phyloP scores from a whole-genome alignment of 192 early-diverging fungal genomes.

The Gaertneriomyces sp. region DNA sequence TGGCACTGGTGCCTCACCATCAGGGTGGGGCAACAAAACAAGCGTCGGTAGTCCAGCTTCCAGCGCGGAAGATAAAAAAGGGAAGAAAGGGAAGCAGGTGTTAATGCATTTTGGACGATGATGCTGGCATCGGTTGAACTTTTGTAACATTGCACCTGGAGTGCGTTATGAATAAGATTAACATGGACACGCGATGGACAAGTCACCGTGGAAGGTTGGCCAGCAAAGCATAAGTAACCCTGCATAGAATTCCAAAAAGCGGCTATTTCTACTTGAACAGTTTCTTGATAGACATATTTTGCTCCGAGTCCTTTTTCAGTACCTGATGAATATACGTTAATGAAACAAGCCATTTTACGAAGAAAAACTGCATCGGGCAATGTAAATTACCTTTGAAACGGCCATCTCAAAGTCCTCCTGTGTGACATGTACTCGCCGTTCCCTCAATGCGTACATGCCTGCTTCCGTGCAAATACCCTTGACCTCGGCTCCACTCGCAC shows the following conservation, averaged over 20 bases:
- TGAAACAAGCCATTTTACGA: neutral
- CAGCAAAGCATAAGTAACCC: too few species aligned
- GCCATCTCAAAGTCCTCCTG: constrained; percentile 99
- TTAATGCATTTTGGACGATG: constrained; percentile 57
- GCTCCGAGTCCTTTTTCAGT: constrained; percentile 97
- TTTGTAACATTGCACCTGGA: too few species aligned
- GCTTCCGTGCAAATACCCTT: constrained; percentile 99
- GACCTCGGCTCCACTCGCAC: constrained; percentile 97
- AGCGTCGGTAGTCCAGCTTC: neutral
- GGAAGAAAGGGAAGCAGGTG: constrained; percentile 65
- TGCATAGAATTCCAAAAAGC: too few species aligned
- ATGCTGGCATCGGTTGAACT: too few species aligned
- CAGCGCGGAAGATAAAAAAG: constrained; percentile 27
- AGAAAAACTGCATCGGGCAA: neutral
- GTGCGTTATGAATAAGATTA: too few species aligned
- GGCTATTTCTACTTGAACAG: constrained; percentile 82
- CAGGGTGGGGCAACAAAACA: neutral
- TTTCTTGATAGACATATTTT: constrained; percentile 94
- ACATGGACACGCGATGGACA: too few species aligned
- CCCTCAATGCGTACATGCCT: constrained; percentile 96
- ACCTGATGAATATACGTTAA: constrained; percentile 42
- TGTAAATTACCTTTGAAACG: constrained; percentile 76
- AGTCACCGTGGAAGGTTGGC: too few species aligned
- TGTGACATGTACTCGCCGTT: constrained; percentile 97
- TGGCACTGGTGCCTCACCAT: neutral